These are phyloP conservation scores for Scedosporium apiospermum DNA, from an alignment of 2,329 filamentous ascomycete genomes.

Conservation along the genomic window DNA sequence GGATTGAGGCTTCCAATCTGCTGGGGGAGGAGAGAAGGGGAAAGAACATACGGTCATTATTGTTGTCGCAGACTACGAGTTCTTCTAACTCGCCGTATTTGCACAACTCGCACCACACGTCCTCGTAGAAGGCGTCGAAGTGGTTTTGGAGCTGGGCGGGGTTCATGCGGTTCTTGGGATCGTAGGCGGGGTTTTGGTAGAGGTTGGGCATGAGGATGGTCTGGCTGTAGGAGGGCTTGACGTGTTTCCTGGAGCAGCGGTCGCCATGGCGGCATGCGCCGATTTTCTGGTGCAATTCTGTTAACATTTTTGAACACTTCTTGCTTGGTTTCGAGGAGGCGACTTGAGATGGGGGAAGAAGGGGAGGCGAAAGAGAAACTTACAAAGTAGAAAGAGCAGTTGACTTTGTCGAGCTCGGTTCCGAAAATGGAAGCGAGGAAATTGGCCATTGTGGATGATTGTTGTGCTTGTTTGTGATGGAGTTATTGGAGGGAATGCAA, in stretches of 20 bases:
- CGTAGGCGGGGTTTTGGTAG: slow-evolving; percentile 97
- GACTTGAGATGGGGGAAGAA: not conserved
- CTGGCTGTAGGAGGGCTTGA: slow-evolving; percentile 97
- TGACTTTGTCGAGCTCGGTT: slow-evolving; percentile 98
- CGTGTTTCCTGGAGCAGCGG: slow-evolving; percentile 95
- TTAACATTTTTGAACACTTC: slow-evolving; percentile 6
- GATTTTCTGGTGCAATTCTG: slow-evolving; percentile 61
- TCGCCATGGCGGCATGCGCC: slow-evolving; percentile 97
- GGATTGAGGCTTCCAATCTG: not conserved
- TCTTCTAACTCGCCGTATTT: slow-evolving; percentile 97
- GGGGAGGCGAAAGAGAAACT: slow-evolving; percentile 11
- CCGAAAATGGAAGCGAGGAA: slow-evolving; percentile 99
- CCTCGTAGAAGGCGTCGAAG: slow-evolving; percentile 99
- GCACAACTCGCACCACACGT: slow-evolving; percentile 99
- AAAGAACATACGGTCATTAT: slow-evolving; percentile 75
- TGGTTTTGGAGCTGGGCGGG: slow-evolving; percentile 93
- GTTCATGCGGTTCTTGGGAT: slow-evolving; percentile 96
- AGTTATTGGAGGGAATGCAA: not conserved
- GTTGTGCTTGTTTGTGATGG: slow-evolving; percentile 2
- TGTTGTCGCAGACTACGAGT: slow-evolving; percentile 97
- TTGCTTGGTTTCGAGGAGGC: not conserved
- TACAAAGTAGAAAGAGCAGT: slow-evolving; percentile 89
- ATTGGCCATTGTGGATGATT: slow-evolving; percentile 64
- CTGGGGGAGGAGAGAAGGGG: not conserved
- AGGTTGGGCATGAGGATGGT: slow-evolving; percentile 97